These are phyloP conservation scores for Apiotrichum mycotoxinovorans DNA, from an alignment of 1,284 basidiomycete species.

Conservation along the genomic window DNA sequence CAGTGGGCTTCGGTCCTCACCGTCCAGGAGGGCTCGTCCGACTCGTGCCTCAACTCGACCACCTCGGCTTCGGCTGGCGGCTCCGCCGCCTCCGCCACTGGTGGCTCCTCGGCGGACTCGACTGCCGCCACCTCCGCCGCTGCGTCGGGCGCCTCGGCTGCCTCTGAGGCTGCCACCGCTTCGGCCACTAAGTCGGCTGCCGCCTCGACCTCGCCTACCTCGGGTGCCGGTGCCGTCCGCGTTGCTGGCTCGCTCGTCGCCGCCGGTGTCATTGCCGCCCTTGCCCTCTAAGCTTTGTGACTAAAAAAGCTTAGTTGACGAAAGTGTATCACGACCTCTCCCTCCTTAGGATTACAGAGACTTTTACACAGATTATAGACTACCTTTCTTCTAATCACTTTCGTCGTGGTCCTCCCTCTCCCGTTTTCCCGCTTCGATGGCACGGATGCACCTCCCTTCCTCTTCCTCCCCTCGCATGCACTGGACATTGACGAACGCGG, in stretches of 20 bases:
- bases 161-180: not conserved
- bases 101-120: not conserved
- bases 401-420: not conserved
- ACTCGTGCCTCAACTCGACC: conserved; percentile 29
- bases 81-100: not conserved
- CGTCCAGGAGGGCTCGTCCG: conserved; percentile 53
- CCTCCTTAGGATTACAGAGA: not conserved
- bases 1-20: conserved; percentile 60
- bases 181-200: conserved; percentile 25
- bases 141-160: conserved; percentile 19
- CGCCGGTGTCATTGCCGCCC: conserved; percentile 6
- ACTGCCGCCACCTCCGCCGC: conserved; percentile 1
- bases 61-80: not conserved
- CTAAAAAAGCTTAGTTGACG: not conserved
- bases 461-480: not conserved
- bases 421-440: not conserved
- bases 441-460: not conserved
- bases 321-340: not conserved
- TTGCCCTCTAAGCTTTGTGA: conserved; percentile 8
- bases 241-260: conserved; percentile 1
- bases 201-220: conserved; percentile 21
- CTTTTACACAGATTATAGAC: not conserved
- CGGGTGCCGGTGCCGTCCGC: conserved; percentile 13
- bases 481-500: not conserved
- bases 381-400: not conserved